Percentiles rank a stretch among this genome's conserved stretches.
Evolutionary conservation across 1,284 basidiomycete genomes (phyloP).

Genomic region (Cryptococcus sp.): DNA sequence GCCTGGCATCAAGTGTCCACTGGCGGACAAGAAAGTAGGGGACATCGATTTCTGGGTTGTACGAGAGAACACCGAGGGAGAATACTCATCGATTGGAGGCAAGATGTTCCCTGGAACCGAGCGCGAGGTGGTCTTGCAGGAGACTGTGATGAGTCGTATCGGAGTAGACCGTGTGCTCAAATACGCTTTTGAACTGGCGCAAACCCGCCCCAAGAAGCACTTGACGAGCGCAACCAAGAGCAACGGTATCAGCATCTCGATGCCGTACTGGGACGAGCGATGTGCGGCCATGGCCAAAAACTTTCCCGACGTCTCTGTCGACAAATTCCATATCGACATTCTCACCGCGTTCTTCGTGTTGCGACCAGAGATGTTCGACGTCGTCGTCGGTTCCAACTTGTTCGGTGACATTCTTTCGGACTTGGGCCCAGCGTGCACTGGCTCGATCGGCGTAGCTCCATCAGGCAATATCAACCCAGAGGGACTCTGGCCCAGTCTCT

Average conservation of each 20-base stretch:
- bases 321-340: constrained; percentile 61
- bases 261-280: constrained; percentile 41
- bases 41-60: constrained; percentile 60
- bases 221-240: constrained; percentile 61
- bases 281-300: constrained; percentile 58
- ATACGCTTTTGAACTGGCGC: constrained; percentile 61
- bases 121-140: constrained; percentile 47
- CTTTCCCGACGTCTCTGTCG: constrained; percentile 59
- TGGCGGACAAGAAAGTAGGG: constrained; percentile 41
- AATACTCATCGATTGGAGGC: constrained; percentile 61
- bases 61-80: constrained; percentile 63
- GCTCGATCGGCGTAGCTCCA: constrained; percentile 63
- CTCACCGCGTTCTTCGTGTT: constrained; percentile 58
- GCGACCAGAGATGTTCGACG: constrained; percentile 59
- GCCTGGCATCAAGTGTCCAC: constrained; percentile 58
- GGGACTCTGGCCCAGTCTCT: constrained; percentile 56
- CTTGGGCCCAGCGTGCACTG: constrained; percentile 61
- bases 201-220: constrained; percentile 57
- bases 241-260: constrained; percentile 48
- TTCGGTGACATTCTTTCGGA: constrained; percentile 72
- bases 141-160: constrained; percentile 57
- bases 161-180: constrained; percentile 60
- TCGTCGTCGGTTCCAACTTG: constrained; percentile 58
- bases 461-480: constrained; percentile 62
- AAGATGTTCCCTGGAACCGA: constrained; percentile 48